Evolutionary conservation across 768 basidiomycete genomes (phyloP).

Genomic region (Saitozyma sp.): DNA sequence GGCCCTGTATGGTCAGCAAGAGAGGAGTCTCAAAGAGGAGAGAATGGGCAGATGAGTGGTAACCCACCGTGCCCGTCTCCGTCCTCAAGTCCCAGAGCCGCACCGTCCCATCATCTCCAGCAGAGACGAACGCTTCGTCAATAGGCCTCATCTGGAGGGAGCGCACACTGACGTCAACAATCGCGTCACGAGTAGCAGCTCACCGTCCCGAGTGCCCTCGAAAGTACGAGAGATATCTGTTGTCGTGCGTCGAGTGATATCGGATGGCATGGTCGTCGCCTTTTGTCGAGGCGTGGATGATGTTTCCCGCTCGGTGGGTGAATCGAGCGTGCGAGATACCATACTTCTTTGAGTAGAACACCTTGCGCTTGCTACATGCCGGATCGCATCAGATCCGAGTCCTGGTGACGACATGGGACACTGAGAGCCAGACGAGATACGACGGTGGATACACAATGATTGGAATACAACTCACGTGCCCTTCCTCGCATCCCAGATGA

Average conservation of each 20-base stretch:
- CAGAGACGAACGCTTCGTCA: constrained; percentile 95
- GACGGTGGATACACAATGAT: constrained; percentile 12
- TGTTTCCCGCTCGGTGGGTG: constrained; percentile 82
- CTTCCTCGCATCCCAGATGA: constrained; percentile 80
- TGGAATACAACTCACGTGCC: constrained; percentile 76
- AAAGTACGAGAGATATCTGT: constrained; percentile 94
- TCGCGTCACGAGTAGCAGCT: constrained; percentile 9
- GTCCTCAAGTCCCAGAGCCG: constrained; percentile 92
- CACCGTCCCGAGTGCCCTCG: constrained; percentile 79
- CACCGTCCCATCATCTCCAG: constrained; percentile 89
- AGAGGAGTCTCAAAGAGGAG: neutral
- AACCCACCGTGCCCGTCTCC: constrained; percentile 64
- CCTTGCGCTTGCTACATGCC: neutral
- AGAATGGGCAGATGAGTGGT: neutral
- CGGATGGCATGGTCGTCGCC: constrained; percentile 85
- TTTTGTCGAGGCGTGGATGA: constrained; percentile 90
- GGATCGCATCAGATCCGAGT: neutral
- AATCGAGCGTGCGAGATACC: constrained; percentile 92
- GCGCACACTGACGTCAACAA: constrained; percentile 60
- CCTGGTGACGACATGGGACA: neutral
- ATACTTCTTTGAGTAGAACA: constrained; percentile 87
- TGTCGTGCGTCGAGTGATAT: constrained; percentile 93
- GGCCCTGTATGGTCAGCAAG: constrained; percentile 29
- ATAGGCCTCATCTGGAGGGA: constrained; percentile 89
- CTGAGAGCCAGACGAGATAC: neutral